These are phyloP conservation scores for Sapria himalayana DNA, from an alignment of 345 rosid species.

Conservation along the genomic window DNA sequence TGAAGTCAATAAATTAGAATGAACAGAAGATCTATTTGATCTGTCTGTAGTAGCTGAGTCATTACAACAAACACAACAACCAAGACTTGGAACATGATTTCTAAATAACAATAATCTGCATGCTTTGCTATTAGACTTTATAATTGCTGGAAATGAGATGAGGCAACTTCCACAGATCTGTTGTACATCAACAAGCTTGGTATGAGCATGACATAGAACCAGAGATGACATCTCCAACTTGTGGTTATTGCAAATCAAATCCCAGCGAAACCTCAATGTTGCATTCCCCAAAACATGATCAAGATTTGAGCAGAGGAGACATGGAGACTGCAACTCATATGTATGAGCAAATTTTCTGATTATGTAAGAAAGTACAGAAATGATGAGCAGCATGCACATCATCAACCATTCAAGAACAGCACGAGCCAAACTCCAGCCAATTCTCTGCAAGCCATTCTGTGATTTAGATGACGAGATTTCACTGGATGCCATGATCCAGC, in stretches of 20 bases:
- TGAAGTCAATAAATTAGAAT: slow-evolving; percentile 10
- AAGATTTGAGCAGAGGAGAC: slow-evolving; percentile 68
- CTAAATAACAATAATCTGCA: slow-evolving; percentile 66
- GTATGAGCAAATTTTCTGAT: slow-evolving; percentile 44
- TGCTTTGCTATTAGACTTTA: slow-evolving; percentile 64
- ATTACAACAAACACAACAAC: slow-evolving; percentile 50
- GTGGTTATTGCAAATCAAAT: slow-evolving; percentile 55
- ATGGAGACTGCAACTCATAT: slow-evolving; percentile 44
- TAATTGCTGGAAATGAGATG: slow-evolving; percentile 50
- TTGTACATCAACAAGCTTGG: slow-evolving; percentile 57
- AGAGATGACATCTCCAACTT: slow-evolving; percentile 71
- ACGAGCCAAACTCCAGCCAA: slow-evolving; percentile 29
- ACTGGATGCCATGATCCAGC: slow-evolving; percentile 25
- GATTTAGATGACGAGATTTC: slow-evolving; percentile 21
- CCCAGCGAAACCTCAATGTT: slow-evolving; percentile 32
- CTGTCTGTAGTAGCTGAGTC: slow-evolving; percentile 28
- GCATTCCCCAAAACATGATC: slow-evolving; percentile 50
- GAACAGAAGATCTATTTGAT: slow-evolving; percentile 12
- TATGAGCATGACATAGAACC: slow-evolving; percentile 61
- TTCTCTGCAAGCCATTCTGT: slow-evolving; percentile 17
- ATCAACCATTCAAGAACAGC: slow-evolving; percentile 72
- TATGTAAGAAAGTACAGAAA: slow-evolving; percentile 41
- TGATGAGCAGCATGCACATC: slow-evolving; percentile 38
- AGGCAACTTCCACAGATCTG: slow-evolving; percentile 68
- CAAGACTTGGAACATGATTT: slow-evolving; percentile 8